These are phyloP conservation scores for Sicyos baderoa DNA, from an alignment of 306 rosid genomes.

Conservation along the genomic window DNA sequence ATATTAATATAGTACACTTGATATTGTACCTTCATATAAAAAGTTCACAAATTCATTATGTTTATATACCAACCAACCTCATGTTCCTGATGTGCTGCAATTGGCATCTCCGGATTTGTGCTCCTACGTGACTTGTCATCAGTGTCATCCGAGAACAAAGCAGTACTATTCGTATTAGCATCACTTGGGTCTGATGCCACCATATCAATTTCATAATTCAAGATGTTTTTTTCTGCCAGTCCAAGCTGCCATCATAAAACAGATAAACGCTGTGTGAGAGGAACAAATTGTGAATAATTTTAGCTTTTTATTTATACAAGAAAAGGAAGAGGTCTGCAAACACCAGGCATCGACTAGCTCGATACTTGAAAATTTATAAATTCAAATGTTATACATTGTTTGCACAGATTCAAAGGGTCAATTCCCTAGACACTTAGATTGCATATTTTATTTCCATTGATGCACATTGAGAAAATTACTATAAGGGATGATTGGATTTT, in stretches of 20 bases:
- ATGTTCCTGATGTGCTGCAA: constrained; percentile 47
- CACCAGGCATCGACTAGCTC: not conserved
- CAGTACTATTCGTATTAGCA: constrained; percentile 81
- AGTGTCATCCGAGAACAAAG: constrained; percentile 89
- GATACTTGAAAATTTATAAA: not conserved
- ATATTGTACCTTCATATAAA: not conserved
- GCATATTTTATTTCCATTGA: not conserved
- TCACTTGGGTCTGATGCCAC: constrained; percentile 86
- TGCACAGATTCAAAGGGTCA: not conserved
- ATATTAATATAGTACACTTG: not conserved
- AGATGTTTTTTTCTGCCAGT: constrained; percentile 74
- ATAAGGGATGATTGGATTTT: no score
- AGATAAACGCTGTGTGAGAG: not conserved
- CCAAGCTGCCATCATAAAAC: constrained; percentile 70
- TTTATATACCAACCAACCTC: no score
- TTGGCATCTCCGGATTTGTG: constrained; percentile 50
- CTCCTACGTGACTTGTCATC: constrained; percentile 58
- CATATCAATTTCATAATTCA: constrained; percentile 65
- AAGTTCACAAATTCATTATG: not conserved
- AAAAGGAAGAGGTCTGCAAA: constrained; percentile 6
- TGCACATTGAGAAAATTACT: not conserved
- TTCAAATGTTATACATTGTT: not conserved
- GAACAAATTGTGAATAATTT: no score
- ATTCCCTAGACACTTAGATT: not conserved
- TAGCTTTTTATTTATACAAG: not conserved